Evolutionary conservation across 2,329 filamentous ascomycete genomes (phyloP), one percentile per base, ranked within the genome.

Genomic region (Colletotrichum sp.): DNA sequence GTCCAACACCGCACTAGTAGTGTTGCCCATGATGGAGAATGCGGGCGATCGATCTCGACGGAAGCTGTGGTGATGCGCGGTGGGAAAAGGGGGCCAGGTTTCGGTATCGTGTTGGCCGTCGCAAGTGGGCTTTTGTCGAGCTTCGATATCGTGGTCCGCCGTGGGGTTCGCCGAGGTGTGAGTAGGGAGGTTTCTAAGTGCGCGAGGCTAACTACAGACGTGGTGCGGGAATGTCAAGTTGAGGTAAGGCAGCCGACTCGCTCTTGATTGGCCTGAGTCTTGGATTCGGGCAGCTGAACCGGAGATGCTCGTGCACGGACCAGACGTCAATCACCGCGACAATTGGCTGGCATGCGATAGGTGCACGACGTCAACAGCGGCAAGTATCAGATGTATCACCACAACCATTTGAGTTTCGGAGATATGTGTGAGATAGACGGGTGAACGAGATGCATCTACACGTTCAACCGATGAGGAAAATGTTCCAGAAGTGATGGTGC

Each of bases 1-100:
- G 87, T 99, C 96, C 86, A 99, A 90, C 84, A 99, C 93, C 80
- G 90, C 87, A 84, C 92, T 94, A 80, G 91, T 92, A 74, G 91
- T 91, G 86, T 94, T 94, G 80, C 92, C 92, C 92, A 94, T 94
- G 79, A 80, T 80, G 80, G 71, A 68, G 71, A 39, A 57, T n/a
- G 64, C 26, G 63, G 36, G 36, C 34, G 36, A 48, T 70, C 61
- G 55, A 67, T 68, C 43, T 76, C 28, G 72, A 63, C 26, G 60
- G 34, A 48, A 61, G 52, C 66, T 57, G 64, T 36, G 32, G 60
- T 59, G 39, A 57, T 64, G 69, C 34, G 52, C 43, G n/a, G n/a
- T 52, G 43, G n/a, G 43, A 52, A 52, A 26, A 48, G 30, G 43
- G 43, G 18, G 21, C 26, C 32, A 28, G 21, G 57, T 26, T n/a